Evolutionary conservation across 106 monocot genomes (phyloP).

Genomic region (Apostasia ramifera): DNA sequence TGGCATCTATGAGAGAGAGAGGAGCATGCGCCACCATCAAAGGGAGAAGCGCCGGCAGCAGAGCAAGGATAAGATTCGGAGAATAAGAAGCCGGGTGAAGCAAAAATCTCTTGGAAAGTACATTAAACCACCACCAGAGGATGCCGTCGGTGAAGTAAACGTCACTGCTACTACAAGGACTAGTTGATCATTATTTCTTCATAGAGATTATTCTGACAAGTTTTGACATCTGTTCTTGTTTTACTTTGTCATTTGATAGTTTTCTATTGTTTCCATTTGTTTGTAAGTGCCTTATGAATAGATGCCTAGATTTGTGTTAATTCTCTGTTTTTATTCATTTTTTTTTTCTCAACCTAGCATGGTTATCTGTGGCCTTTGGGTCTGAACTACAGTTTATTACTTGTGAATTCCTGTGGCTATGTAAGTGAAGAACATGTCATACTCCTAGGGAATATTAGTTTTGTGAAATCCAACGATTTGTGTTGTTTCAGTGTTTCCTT

Average conservation of each 20-base stretch:
- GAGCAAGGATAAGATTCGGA: slow-evolving; percentile 75
- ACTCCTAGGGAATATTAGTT: too few relatives aligned
- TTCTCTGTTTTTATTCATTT: too few relatives aligned
- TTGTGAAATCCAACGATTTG: too few relatives aligned
- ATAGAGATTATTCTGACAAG: not conserved
- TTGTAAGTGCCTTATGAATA: too few relatives aligned
- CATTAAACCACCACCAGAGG: slow-evolving; percentile 65
- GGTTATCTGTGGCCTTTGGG: too few relatives aligned
- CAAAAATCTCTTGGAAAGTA: slow-evolving; percentile 92
- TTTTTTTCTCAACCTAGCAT: too few relatives aligned
- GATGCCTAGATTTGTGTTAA: too few relatives aligned
- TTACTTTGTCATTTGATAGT: not conserved
- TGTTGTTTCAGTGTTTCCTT: too few relatives aligned
- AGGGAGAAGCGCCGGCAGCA: slow-evolving; percentile 60
- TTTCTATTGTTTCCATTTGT: not conserved
- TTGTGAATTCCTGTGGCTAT: too few relatives aligned
- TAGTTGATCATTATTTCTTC: not conserved
- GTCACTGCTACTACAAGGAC: slow-evolving; percentile 25
- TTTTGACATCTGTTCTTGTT: not conserved
- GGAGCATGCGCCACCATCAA: slow-evolving; percentile 45
- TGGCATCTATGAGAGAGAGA: slow-evolving; percentile 71
- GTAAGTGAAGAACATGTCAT: too few relatives aligned
- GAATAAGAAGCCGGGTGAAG: slow-evolving; percentile 64
- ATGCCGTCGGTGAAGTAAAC: slow-evolving; percentile 24
- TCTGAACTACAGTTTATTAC: too few relatives aligned